phyloP scores from a whole-genome alignment of 208 protist genomes.

The Wallacemonas collosoma region DNA sequence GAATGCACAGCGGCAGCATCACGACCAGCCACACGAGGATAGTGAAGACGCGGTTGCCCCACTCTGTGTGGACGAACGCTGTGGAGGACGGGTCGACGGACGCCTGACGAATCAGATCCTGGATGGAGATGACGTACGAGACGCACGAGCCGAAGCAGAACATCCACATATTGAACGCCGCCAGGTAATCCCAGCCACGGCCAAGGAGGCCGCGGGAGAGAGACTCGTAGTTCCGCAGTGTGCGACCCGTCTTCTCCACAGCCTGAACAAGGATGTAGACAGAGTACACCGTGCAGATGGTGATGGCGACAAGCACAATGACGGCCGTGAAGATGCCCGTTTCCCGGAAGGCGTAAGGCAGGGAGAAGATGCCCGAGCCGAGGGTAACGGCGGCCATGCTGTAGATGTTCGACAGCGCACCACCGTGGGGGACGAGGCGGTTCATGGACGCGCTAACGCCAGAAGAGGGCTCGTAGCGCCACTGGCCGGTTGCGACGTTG shows the following conservation, averaged over 20 bases:
- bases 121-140: conserved; percentile 81
- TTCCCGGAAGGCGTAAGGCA: conserved; percentile 72
- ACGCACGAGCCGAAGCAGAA: conserved; percentile 87
- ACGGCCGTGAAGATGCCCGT: conserved; percentile 55
- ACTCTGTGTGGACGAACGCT: conserved; percentile 39
- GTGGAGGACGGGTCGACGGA: conserved; percentile 41
- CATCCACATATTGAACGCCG: conserved; percentile 75
- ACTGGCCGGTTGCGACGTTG: conserved; percentile 15
- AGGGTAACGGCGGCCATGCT: conserved; percentile 80
- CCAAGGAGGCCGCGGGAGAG: conserved; percentile 72
- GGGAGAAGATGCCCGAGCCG: conserved; percentile 73
- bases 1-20: conserved; percentile 82
- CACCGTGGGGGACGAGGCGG: conserved; percentile 70
- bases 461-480: conserved; percentile 41
- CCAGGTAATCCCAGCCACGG: conserved; percentile 74
- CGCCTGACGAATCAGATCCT: conserved; percentile 55
- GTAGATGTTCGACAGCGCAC: conserved; percentile 63
- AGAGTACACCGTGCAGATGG: conserved; percentile 74
- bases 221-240: conserved; percentile 59
- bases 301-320: conserved; percentile 61
- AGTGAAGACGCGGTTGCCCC: conserved; percentile 64
- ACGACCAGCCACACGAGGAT: conserved; percentile 61
- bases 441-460: conserved; percentile 37
- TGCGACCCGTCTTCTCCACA: conserved; percentile 59
- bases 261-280: conserved; percentile 76